phyloP scores from a whole-genome alignment of 78 protist species.

The Creolimax fragrantissima region DNA sequence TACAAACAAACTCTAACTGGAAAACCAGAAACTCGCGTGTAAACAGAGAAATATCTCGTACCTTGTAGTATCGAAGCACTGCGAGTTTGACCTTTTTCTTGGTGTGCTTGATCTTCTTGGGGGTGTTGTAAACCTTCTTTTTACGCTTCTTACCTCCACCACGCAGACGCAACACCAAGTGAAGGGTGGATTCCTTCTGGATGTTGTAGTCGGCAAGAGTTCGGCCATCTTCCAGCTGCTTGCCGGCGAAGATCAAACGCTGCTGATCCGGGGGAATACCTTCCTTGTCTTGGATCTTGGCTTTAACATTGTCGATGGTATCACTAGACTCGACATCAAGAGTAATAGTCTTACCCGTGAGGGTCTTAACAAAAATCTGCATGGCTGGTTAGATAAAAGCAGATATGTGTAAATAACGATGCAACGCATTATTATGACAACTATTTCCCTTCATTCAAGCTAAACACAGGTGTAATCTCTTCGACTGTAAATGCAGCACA shows the following conservation, averaged over 20 bases:
- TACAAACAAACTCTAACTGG: neutral
- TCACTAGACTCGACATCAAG: conserved; percentile 91
- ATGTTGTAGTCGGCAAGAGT: conserved; percentile 81
- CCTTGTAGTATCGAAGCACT: conserved; percentile 91
- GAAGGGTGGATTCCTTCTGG: conserved; percentile 76
- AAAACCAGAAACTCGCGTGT: too few relatives aligned
- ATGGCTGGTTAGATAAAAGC: conserved; percentile 24
- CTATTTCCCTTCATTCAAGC: too few relatives aligned
- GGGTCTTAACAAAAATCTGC: conserved; percentile 95
- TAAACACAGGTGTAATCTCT: too few relatives aligned
- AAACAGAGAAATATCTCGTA: neutral
- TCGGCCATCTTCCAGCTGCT: conserved; percentile 97
- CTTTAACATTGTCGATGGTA: conserved; percentile 92
- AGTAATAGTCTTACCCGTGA: conserved; percentile 97
- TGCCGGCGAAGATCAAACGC: conserved; percentile 97
- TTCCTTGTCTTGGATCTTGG: conserved; percentile 78
- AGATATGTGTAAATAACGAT: neutral
- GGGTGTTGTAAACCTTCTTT: conserved; percentile 94
- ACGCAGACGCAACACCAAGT: conserved; percentile 59
- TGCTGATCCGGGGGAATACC: conserved; percentile 97
- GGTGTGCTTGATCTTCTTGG: conserved; percentile 89
- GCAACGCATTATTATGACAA: too few relatives aligned
- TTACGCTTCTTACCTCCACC: conserved; percentile 98
- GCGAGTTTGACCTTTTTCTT: conserved; percentile 87
- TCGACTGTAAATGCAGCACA: neutral